Base-by-base conservation (phyloP, 2,329 filamentous ascomycete species). In the Diaporthe capsici region DNA sequence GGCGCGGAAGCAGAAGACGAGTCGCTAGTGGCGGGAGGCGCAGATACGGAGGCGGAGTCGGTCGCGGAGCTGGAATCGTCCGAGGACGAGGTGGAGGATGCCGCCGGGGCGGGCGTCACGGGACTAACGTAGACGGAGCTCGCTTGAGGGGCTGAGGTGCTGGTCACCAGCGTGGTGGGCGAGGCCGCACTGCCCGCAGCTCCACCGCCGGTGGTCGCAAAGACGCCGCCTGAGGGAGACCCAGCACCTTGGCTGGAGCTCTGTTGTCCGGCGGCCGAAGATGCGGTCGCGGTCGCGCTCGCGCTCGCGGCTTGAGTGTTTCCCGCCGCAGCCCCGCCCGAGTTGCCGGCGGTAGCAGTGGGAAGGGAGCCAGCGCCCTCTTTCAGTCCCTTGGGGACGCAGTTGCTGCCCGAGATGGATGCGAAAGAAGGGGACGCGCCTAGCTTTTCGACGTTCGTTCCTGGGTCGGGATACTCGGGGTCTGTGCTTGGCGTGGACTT, bases 391-490 rank as follows among this genome's bases (percentile, higher is more conserved):
- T 61, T 25, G 25, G 75, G 47, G 55, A 76, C 73, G 68, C 72
- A 68, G 72, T 70, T 58, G 75, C 76, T 78, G 65, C 75, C 76
- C 0, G 70, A 76, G 76, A 78, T 78, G 22, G 67, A 76, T 3
- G 72, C 61, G 15, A 72, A 75, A 20, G 20, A 47, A 12, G 67
- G 28, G 7, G 58, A 70, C 4, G 31, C 68, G 44, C 67, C 75
- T 15, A 78, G 79, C 71, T 78, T 79, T 44, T 75, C 65, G 17
- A 82, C 76, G 72, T 77, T 79, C 25, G 76, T 55, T 47, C 81
- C 81, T 0, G 81, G 80, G 72, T 80, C 75, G 7, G 81, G 80
- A 75, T 75, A 82, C 22, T 78, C 76, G 58, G 78, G 74, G 61
- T 77, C 76, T n/a, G 67, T 61, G 63, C 73, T 73, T 4, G 63